Conservation (phyloP, 306 rosid species). For the Prunus davidiana region DNA sequence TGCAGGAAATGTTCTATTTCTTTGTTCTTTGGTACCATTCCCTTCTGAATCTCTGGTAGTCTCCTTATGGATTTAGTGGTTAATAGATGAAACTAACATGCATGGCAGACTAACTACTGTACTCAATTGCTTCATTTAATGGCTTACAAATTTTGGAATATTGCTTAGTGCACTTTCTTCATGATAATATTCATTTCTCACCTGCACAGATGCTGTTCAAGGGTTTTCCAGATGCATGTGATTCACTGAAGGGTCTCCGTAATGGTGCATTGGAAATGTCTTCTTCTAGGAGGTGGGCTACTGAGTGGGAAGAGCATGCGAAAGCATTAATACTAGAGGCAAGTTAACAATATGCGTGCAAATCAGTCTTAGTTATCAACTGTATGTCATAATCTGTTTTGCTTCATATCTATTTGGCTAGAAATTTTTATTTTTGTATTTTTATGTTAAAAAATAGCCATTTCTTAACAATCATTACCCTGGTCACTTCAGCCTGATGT, state of each 20-base stretch:
- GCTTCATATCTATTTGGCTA: not conserved
- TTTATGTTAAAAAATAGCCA: not conserved
- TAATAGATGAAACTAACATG: not conserved
- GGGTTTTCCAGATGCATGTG: constrained; percentile 82
- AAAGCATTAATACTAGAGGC: constrained; percentile 76
- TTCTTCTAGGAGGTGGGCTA: constrained; percentile 70
- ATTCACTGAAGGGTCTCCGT: constrained; percentile 51
- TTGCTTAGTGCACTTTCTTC: not conserved
- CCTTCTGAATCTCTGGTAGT: not conserved
- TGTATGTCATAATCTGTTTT: not conserved
- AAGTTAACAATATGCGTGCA: constrained; percentile 21
- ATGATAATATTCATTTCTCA: constrained; percentile 16
- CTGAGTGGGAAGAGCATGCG: constrained; percentile 93
- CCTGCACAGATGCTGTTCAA: constrained; percentile 68
- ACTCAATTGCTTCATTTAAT: not conserved
- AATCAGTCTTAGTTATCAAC: not conserved
- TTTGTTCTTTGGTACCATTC: not conserved
- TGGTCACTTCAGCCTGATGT: not conserved
- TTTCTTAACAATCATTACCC: not conserved
- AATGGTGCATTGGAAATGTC: constrained; percentile 64
- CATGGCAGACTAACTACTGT: not conserved
- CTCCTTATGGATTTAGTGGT: not conserved
- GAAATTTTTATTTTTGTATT: not conserved
- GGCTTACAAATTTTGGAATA: not conserved
- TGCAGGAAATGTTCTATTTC: not conserved